Percentiles rank a stretch among this genome's conserved stretches.
Conservation (phyloP, 2,329 filamentous ascomycete genomes). For the Cercospora brassicicola region DNA sequence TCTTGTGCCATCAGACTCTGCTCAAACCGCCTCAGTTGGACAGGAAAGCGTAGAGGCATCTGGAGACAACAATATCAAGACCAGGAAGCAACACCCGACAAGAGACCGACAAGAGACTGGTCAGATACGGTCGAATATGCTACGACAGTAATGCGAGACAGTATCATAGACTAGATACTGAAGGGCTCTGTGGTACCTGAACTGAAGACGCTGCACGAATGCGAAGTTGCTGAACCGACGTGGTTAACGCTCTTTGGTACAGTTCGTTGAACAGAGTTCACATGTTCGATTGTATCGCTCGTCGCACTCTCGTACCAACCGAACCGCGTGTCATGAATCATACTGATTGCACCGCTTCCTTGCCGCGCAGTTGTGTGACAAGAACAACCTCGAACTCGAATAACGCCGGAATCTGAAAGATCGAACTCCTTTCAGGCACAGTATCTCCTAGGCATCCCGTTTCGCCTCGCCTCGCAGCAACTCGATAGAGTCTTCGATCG, state of each 20-base stretch:
- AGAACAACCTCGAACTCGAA: background rate
- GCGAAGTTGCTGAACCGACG: background rate
- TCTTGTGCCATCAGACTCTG: background rate
- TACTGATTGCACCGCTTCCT: background rate
- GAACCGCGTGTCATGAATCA: background rate
- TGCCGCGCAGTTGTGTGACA: background rate
- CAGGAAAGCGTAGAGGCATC: background rate
- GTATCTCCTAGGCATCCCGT: background rate
- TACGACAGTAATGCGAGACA: background rate
- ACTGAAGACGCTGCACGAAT: background rate
- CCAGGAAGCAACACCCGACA: background rate
- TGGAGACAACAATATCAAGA: background rate
- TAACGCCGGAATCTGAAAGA: background rate
- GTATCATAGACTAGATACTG: background rate
- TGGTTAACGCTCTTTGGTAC: background rate
- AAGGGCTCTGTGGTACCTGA: background rate
- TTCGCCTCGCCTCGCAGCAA: constrained; percentile 13
- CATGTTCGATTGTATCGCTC: background rate
- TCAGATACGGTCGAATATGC: background rate
- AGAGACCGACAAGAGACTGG: background rate
- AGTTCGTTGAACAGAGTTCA: background rate
- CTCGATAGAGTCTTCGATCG: constrained; percentile 16
- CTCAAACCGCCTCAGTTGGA: background rate
- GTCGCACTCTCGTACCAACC: background rate
- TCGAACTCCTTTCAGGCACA: background rate